Percentiles rank a stretch among this genome's conserved stretches.
Conservation (phyloP, 75 land plant species). For the Sequoia sempervirens region DNA sequence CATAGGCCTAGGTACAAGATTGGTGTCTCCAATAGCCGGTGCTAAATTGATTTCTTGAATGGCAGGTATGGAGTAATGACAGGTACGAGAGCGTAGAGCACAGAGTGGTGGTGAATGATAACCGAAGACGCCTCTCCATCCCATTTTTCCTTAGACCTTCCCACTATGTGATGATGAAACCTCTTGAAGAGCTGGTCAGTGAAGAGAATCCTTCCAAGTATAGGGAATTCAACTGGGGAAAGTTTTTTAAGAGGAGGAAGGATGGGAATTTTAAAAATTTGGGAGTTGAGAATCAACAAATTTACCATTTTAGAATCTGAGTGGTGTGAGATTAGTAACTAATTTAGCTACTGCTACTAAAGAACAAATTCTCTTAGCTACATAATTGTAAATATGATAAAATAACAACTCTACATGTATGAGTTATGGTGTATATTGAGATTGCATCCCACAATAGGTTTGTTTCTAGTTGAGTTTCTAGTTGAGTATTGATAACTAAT, state of each 20-base stretch:
- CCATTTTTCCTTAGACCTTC: too few relatives aligned
- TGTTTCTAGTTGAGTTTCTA: too few relatives aligned
- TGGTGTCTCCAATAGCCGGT: constrained; percentile 11
- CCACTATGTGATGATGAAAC: neutral
- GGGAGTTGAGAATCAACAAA: neutral
- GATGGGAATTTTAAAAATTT: neutral
- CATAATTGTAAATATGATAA: too few relatives aligned
- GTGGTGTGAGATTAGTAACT: too few relatives aligned
- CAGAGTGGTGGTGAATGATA: constrained; percentile 63
- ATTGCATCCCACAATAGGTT: too few relatives aligned
- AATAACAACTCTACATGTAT: too few relatives aligned
- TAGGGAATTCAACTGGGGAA: constrained; percentile 46
- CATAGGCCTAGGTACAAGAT: too few relatives aligned
- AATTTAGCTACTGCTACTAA: too few relatives aligned
- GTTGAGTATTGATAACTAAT: too few relatives aligned
- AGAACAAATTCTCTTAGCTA: too few relatives aligned
- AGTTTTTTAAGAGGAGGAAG: neutral
- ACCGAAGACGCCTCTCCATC: constrained; percentile 4
- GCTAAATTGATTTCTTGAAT: too few relatives aligned
- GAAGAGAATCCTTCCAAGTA: constrained; percentile 49
- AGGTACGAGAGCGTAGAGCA: constrained; percentile 42
- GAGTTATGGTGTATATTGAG: too few relatives aligned
- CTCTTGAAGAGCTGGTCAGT: constrained; percentile 15
- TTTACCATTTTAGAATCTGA: neutral
- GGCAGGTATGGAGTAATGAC: constrained; percentile 80